A percentile compares a stretch with the other conserved stretches of the same genome.
These are phyloP conservation scores for Trichosporon ovoides DNA, from an alignment of 1,284 basidiomycete genomes.

Conservation along the genomic window DNA sequence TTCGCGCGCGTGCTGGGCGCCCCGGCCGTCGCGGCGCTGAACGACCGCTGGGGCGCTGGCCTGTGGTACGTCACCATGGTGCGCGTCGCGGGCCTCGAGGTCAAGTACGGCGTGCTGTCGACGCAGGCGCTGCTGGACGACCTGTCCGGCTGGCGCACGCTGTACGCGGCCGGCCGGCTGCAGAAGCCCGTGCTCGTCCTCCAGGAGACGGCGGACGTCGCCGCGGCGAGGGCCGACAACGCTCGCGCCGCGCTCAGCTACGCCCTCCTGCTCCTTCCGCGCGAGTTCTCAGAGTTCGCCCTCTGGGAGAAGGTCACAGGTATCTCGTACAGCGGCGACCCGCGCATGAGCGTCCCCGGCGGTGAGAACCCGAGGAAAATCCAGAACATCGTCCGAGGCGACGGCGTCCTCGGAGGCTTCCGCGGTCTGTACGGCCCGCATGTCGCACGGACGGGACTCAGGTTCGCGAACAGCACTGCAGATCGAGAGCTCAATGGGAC, in stretches of 20 bases:
- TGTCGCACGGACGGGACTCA: constrained; percentile 55
- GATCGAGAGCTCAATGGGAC: constrained; percentile 16
- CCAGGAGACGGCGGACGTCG: constrained; percentile 79
- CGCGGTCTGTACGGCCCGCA: constrained; percentile 77
- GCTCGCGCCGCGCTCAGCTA: constrained; percentile 80
- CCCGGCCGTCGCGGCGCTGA: constrained; percentile 66
- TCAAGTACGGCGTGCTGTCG: constrained; percentile 98
- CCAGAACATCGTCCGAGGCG: constrained; percentile 80
- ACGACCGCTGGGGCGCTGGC: constrained; percentile 70
- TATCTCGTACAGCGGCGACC: constrained; percentile 78
- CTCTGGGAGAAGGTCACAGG: constrained; percentile 82
- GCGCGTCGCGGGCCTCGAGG: constrained; percentile 70
- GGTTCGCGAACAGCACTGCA: constrained; percentile 8
- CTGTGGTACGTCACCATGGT: constrained; percentile 94
- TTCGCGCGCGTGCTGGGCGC: constrained; percentile 71
- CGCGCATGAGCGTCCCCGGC: constrained; percentile 80
- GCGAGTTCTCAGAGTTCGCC: constrained; percentile 64
- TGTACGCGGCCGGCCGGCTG: constrained; percentile 93
- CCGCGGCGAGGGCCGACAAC: constrained; percentile 88
- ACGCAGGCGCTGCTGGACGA: constrained; percentile 84
- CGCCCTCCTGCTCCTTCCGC: constrained; percentile 62
- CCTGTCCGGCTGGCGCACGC: constrained; percentile 82
- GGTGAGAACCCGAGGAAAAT: constrained; percentile 94
- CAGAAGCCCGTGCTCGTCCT: constrained; percentile 93
- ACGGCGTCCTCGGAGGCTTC: constrained; percentile 67